Conservation (phyloP, 2,329 filamentous ascomycete genomes). For the Aspergillus sp. region DNA sequence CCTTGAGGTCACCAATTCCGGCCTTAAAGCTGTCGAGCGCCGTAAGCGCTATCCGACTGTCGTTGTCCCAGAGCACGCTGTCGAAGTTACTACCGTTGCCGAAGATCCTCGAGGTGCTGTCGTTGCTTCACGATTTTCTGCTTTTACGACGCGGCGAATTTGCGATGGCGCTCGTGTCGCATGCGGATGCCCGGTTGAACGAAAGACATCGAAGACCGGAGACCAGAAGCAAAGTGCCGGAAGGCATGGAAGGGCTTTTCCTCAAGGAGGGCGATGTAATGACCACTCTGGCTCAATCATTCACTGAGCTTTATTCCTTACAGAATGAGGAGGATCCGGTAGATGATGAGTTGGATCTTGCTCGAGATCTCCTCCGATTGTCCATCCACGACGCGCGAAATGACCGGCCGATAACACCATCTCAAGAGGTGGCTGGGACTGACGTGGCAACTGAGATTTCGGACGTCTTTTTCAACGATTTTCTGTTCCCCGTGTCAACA, state of each 20-base stretch:
- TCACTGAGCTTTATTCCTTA: slow-evolving; percentile 68
- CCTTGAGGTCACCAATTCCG: slow-evolving; percentile 64
- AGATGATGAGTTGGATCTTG: slow-evolving; percentile 70
- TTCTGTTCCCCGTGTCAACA: slow-evolving; percentile 71
- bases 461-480: slow-evolving; percentile 56
- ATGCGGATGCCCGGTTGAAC: slow-evolving; percentile 72
- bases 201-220: slow-evolving; percentile 58
- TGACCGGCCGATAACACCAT: slow-evolving; percentile 18
- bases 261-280: slow-evolving; percentile 83
- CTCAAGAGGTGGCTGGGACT: slow-evolving; percentile 10
- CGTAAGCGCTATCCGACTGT: slow-evolving; percentile 66
- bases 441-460: slow-evolving; percentile 30
- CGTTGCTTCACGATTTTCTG: slow-evolving; percentile 75
- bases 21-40: slow-evolving; percentile 59
- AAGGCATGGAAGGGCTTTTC: slow-evolving; percentile 52
- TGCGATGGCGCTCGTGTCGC: slow-evolving; percentile 71
- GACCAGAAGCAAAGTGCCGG: slow-evolving; percentile 42
- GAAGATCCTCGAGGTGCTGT: slow-evolving; percentile 66
- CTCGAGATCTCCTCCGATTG: slow-evolving; percentile 65
- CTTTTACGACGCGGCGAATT: slow-evolving; percentile 85
- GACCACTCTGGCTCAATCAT: slow-evolving; percentile 65
- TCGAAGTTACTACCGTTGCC: slow-evolving; percentile 71
- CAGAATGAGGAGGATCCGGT: slow-evolving; percentile 66
- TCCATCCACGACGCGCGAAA: slow-evolving; percentile 35
- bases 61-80: slow-evolving; percentile 72